Evolutionary conservation across 1,284 basidiomycete genomes (phyloP), one percentile per base, ranked within the genome.

Genomic region (Ustilago lituana): DNA sequence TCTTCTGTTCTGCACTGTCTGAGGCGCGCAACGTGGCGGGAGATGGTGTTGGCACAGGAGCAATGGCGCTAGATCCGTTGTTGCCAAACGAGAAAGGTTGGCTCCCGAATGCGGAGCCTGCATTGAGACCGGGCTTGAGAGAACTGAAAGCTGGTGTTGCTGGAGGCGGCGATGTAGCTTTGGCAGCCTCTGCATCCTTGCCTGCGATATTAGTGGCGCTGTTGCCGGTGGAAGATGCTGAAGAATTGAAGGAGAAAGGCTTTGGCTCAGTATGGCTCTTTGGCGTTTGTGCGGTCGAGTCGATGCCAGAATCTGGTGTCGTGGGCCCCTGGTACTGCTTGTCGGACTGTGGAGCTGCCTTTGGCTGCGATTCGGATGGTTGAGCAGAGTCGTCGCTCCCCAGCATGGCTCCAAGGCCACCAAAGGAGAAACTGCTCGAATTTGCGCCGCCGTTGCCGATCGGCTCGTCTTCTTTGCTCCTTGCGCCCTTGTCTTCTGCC

Each of bases 371-470:
- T 23, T 35, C 32, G 6, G 49, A 53, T 1, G 54, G 54, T 36
- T 40, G 5, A 10, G 51, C 43, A 4, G 55, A 55, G 33, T 59
- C 55, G 9, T 58, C 53, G 54, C 58, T 57, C 14, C 49, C 60
- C 9, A 69, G 35, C 37, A 68, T 47, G 19, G 26, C 37, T 29
- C 49, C 63, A 15, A 68, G 32, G 12, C 53, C 63, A 11, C 70
- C 73, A 20, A 76, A 76, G 6, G 73, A 70, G 39, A 76, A 70
- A n/a, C 54, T 62, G 20, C 54, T 35, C 4, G 66, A 32, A 24
- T 47, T 49, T 17, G 31, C 51, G 20, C 32, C 23, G 38, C 55
- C 58, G 14, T 47, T 39, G 17, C 24, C 46, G 4, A 38, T 2
- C 3, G 36, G n/a, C 0, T 54, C 55, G 5, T 52, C 45, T 5